These are phyloP conservation scores for Colletotrichum aenigma DNA, from an alignment of 2,329 filamentous ascomycete genomes.

Conservation along the genomic window DNA sequence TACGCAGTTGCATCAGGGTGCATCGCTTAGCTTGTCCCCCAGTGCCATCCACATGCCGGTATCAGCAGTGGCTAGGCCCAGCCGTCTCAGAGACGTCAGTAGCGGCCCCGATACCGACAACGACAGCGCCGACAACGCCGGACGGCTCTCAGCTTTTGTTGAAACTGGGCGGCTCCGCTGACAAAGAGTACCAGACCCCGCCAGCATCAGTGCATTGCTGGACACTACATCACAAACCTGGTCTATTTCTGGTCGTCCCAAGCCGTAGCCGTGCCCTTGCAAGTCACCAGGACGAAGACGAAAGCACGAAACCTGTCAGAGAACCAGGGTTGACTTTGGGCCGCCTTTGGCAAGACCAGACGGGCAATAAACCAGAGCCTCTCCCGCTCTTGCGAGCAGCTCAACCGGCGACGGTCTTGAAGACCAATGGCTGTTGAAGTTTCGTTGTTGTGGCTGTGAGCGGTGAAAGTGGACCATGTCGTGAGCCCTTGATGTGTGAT, in stretches of 20 bases:
- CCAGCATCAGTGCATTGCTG: background rate
- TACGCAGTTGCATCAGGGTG: background rate
- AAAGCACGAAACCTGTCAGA: constrained; percentile 61
- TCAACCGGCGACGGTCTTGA: background rate
- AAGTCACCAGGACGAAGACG: background rate
- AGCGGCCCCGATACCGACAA: background rate
- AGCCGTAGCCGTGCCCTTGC: background rate
- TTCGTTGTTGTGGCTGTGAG: background rate
- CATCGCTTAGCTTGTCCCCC: background rate
- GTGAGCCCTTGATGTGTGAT: background rate
- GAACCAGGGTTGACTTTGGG: constrained; percentile 74
- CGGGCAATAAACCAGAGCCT: background rate
- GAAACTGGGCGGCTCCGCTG: background rate
- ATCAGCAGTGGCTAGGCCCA: background rate
- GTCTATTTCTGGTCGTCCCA: constrained; percentile 6
- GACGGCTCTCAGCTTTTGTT: background rate
- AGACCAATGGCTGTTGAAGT: background rate
- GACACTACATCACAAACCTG: background rate
- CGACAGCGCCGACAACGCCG: background rate
- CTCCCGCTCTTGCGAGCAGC: background rate
- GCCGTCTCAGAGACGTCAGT: background rate
- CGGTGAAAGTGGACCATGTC: background rate
- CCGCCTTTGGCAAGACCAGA: constrained; percentile 36
- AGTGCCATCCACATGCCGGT: background rate
- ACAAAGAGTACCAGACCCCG: background rate